Conservation (phyloP, 345 rosid species). For the Toxicodendron radicans region DNA sequence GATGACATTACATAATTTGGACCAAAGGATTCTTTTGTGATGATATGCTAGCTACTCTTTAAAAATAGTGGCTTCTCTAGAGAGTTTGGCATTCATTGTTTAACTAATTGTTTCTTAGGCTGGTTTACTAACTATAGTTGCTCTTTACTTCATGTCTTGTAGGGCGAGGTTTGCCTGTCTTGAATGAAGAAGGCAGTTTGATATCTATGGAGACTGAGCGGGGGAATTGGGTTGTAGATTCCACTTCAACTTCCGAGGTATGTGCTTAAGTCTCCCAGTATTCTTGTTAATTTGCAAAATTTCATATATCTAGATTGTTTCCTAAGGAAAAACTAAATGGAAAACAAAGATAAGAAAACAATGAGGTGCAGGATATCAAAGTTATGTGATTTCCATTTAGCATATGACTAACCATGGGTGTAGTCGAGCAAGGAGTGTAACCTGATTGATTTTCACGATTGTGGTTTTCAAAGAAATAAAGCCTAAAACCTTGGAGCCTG, state of each 20-base stretch:
- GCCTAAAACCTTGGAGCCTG: too few relatives aligned
- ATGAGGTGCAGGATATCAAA: background rate
- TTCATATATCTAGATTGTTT: background rate
- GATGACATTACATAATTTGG: background rate
- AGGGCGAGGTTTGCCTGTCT: slow-evolving; percentile 83
- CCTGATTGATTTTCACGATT: background rate
- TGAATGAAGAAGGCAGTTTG: slow-evolving; percentile 85
- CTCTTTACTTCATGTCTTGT: slow-evolving; percentile 8
- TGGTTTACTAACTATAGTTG: background rate
- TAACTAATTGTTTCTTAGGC: background rate
- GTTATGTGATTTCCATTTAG: background rate
- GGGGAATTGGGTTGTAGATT: slow-evolving; percentile 58
- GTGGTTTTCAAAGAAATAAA: background rate
- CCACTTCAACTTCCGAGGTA: slow-evolving; percentile 68
- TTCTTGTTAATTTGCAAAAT: background rate
- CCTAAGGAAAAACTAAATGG: background rate
- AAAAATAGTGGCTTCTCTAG: background rate
- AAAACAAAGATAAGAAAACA: background rate
- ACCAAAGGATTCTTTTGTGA: background rate
- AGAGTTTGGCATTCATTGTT: slow-evolving; percentile 18
- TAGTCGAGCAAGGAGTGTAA: background rate
- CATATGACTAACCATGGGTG: background rate
- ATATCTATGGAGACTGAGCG: slow-evolving; percentile 51
- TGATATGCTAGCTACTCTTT: background rate
- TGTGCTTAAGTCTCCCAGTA: background rate